phyloP scores from a whole-genome alignment of 768 basidiomycete genomes.

The Lenzites betulinus region DNA sequence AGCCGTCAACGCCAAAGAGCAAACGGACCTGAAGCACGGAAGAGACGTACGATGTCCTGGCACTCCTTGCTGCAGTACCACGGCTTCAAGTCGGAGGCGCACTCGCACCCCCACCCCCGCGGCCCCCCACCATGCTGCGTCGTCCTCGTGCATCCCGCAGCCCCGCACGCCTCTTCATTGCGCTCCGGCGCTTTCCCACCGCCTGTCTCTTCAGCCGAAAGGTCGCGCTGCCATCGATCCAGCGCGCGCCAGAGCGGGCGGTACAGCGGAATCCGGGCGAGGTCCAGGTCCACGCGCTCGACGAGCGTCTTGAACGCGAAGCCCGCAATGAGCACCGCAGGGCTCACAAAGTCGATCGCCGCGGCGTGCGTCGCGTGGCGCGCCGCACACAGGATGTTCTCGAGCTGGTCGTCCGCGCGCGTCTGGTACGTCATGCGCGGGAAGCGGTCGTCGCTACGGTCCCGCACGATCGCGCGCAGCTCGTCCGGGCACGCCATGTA shows the following conservation, averaged over 20 bases:
- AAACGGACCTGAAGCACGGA: neutral
- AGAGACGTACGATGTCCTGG: neutral
- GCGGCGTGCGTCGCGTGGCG: neutral
- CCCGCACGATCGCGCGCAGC: neutral
- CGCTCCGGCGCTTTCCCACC: too few species aligned
- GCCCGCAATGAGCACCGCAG: conserved; percentile 2
- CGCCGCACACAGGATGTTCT: neutral
- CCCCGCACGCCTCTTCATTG: too few species aligned
- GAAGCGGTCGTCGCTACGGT: neutral
- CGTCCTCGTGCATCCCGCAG: too few species aligned
- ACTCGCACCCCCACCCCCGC: too few species aligned
- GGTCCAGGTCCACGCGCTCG: neutral
- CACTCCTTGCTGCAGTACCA: neutral
- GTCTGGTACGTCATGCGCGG: neutral
- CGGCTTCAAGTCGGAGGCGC: neutral
- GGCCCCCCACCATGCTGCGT: too few species aligned
- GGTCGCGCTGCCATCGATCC: neutral
- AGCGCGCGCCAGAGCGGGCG: conserved; percentile 1
- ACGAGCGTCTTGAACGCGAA: neutral
- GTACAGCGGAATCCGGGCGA: neutral
- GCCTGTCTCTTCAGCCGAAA: neutral
- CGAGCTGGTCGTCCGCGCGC: neutral
- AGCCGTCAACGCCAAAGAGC: neutral
- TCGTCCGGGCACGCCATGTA: neutral
- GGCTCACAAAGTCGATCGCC: neutral